Evolutionary conservation across 495 filamentous ascomycete species (phyloP), one percentile per base, ranked within the genome.

Genomic region (Neurospora sp.): DNA sequence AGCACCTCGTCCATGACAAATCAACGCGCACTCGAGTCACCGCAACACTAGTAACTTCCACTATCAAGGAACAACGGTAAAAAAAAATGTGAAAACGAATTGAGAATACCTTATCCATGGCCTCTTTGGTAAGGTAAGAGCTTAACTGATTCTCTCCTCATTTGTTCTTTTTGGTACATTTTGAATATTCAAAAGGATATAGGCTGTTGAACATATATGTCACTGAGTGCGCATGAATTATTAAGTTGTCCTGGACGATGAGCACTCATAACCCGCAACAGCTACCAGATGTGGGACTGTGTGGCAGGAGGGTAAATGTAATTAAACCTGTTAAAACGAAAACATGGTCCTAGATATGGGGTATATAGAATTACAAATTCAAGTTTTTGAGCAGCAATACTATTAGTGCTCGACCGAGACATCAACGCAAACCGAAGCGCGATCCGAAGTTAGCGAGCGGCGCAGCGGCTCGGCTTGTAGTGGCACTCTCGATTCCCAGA

Each of bases 341-440:
- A 35, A 9, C 5, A 65, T 37, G 1, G 12, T 65, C 27, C 53
- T 31, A 31, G 1, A 65, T 35, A 65, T 35, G 53, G 53, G 27
- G 53, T 65, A 65, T 61, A 61, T 31, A 9, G 14, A 65, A 14
- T 65, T 65, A 37, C 27, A 18, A 4, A 65, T 16, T 27, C 14
- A 9, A 9, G 6, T 4, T 27, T 27, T 18, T 16, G 7, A 65
- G 27, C 12, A 65, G 6, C 53, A 65, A 31, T 31, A 37, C 27
- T 16, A 65, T 4, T 8, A 31, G 53, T 65, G 7, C 53, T 4
- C 10, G 39, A 70, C 40, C 40, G 38, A 38, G 27, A 38, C 71
- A 78, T 81, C 81, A 88, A 71, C 87, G 88, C 78, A 91, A 90
- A 69, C 91, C 91, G 77, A 94, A 93, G 72, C 91, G 87, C 38